Base-by-base conservation (phyloP, 208 protist genomes). In the Leishmania tarentolae region DNA sequence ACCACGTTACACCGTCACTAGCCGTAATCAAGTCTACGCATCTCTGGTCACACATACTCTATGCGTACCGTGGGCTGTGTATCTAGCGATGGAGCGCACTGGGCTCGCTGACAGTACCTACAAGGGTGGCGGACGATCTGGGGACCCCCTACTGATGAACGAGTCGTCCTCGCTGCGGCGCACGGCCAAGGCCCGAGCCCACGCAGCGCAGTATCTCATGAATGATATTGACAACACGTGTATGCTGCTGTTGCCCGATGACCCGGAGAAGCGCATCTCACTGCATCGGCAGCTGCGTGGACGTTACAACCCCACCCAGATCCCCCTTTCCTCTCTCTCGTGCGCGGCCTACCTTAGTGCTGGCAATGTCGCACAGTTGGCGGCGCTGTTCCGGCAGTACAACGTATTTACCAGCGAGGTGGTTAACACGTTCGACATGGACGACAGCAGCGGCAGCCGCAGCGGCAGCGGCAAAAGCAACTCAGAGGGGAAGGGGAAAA, bases 221-320 rank as follows among this genome's bases (percentile, higher is more conserved):
- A 57, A 85, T 7, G 85, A 89, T 44, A 56, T 44, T 46, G 87
- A 91, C 68, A 66, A 86, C 44, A 70, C 85, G 0, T 82, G 76
- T 9, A 83, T 83, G 21, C 68, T 79, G 21, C 65, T 85, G 31
- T 59, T 76, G 52, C 79, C 80, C 24, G 74, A 87, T 47, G 84
- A 90, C 78, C 85, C 88, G 44, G 84, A 46, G 19, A 77, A 81
- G 82, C 76, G 82, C 76, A 81, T 81, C 71, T 85, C 76, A 37
- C 78, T 91, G n/a, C 90, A 88, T 73, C 90, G 88, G 24, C 91
- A 91, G 73, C 85, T 94, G 68, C 79, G 88, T 63, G 90, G 88
- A 6, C 92, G 94, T 35, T 97, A 97, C 84, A 82, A 94, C 68
- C 92, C 94, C 1, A 88, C 88, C 31, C 92, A 97, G 71, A 83